A percentile compares a stretch with the other conserved stretches of the same genome.
Evolutionary conservation across 2,329 filamentous ascomycete species (phyloP).

Genomic region (Trichoderma aggressivum): DNA sequence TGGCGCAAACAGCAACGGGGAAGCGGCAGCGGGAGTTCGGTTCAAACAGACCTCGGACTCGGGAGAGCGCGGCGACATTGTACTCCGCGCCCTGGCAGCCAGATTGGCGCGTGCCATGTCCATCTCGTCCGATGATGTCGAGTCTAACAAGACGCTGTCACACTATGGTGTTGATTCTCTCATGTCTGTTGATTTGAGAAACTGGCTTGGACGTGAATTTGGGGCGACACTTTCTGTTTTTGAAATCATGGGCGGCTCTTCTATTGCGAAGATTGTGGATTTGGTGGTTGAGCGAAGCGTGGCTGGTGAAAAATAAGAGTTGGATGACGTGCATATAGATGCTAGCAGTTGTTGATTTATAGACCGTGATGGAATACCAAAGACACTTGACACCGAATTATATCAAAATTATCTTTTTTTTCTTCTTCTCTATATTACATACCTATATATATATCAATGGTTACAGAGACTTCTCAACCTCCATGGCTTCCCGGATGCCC

Average conservation of each 20-base stretch:
- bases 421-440: neutral
- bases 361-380: neutral
- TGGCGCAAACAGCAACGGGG: neutral
- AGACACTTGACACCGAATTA: neutral
- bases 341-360: no score
- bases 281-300: neutral
- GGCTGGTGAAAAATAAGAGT: no score
- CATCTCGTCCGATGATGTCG: slow-evolving; percentile 27
- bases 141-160: slow-evolving; percentile 22
- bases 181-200: slow-evolving; percentile 43
- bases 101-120: slow-evolving; percentile 35
- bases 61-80: neutral
- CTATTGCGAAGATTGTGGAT: neutral
- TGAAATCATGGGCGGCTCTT: slow-evolving; percentile 32
- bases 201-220: slow-evolving; percentile 38
- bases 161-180: slow-evolving; percentile 32
- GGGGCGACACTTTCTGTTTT: slow-evolving; percentile 35
- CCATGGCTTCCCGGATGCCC: slow-evolving; percentile 61
- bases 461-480: slow-evolving; percentile 56
- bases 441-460: neutral
- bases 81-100: slow-evolving; percentile 24
- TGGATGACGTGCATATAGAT: no score
- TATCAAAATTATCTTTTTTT: neutral
- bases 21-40: neutral
- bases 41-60: neutral